Evolutionary conservation across 495 filamentous ascomycete genomes (phyloP), one percentile per base, ranked within the genome.

Genomic region (Talaromyces adpressus): DNA sequence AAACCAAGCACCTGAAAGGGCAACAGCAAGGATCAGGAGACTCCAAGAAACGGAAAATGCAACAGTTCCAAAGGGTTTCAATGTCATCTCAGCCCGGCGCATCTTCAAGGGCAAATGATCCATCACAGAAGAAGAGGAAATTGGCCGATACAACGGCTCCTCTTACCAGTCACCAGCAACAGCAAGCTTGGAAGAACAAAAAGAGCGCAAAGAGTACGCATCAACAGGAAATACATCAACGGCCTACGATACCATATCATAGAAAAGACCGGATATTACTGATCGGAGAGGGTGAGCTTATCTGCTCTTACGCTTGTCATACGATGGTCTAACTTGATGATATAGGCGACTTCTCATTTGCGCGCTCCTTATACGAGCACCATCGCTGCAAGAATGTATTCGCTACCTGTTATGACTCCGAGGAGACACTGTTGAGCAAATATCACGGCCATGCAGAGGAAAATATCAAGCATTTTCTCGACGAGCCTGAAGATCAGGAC

Each of bases 281-380:
- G 2, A 73, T 98, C 67, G 94, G 93, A 57, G 93, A 98, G 78
- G 93, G 90, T 79, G 47, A 73, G 75, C 68, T 52, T n/a, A 20
- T 23, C 12, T 56, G 11, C n/a, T 29, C 6, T 14, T 51, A 22
- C 8, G 0, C 30, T 11, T 45, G 25, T 39, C 60, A 27, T 47
- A 34, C 30, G 16, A 20, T 32, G 30, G 51, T 58, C 22, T 25
- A n/a, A 39, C 20, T 61, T 32, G 6, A 45, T 41, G 8, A 49
- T 12, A 45, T 57, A 85, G 82, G 85, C 29, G 93, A 98, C 71
- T 92, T 98, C 71, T 93, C 90, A 62, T 97, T 97, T 73, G 85
- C 92, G 18, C 84, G 81, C 63, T 90, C 89, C 0, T 79, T 98
- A 14, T 81, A 88, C 63, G 77, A 80, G 30, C 83, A 90, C 71